Evolutionary conservation across 306 rosid species (phyloP).

Genomic region (Cucurbita ficifolia): DNA sequence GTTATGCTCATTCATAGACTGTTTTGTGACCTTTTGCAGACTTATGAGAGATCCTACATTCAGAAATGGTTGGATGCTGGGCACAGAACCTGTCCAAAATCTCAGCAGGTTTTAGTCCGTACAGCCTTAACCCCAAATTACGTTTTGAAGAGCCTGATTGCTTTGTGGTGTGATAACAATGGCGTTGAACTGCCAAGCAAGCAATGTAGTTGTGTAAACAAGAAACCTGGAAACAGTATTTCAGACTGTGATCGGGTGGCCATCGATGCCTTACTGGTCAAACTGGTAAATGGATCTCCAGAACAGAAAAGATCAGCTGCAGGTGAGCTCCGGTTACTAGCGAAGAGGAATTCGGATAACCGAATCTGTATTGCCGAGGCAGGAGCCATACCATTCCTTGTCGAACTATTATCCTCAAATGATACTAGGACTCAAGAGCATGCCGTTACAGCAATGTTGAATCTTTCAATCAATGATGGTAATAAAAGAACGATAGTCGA

Average conservation of each 20-base stretch:
- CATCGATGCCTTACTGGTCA: slow-evolving; percentile 39
- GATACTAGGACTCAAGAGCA: slow-evolving; percentile 93
- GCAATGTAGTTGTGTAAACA: slow-evolving; percentile 55
- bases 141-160: slow-evolving; percentile 84
- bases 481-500: slow-evolving; percentile 86
- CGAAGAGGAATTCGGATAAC: slow-evolving; percentile 89
- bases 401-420: slow-evolving; percentile 52
- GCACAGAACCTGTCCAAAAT: slow-evolving; percentile 86
- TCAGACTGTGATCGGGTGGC: slow-evolving; percentile 74
- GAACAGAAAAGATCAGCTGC: slow-evolving; percentile 89
- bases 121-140: slow-evolving; percentile 95
- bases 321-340: slow-evolving; percentile 90
- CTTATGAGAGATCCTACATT: slow-evolving; percentile 84
- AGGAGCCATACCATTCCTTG: slow-evolving; percentile 93
- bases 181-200: slow-evolving; percentile 81
- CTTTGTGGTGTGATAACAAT: slow-evolving; percentile 94
- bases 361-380: slow-evolving; percentile 94
- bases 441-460: slow-evolving; percentile 92
- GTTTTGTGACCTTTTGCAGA: slow-evolving; percentile 35
- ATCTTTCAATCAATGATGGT: slow-evolving; percentile 76
- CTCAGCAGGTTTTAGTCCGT: slow-evolving; percentile 75
- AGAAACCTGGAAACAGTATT: slow-evolving; percentile 47
- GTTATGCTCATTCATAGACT: slow-evolving; percentile 7
- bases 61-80: slow-evolving; percentile 99
- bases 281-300: slow-evolving; percentile 41